Conservation (phyloP, 768 basidiomycete species). For the Boletus tomentosulus region DNA sequence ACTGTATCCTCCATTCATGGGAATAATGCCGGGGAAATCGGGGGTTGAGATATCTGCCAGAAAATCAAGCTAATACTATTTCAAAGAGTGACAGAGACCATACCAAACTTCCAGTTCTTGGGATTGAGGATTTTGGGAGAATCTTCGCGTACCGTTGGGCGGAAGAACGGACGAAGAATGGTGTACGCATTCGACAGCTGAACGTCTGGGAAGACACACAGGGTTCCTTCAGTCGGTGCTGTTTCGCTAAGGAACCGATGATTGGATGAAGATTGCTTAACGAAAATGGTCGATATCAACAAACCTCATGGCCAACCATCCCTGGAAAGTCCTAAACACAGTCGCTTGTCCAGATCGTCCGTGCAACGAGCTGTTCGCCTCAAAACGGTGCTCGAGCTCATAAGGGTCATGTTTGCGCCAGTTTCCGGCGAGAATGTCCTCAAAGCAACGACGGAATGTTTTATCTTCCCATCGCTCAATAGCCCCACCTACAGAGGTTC, state of each 20-base stretch:
- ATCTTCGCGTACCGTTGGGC: constrained; percentile 37
- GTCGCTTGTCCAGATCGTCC: constrained; percentile 50
- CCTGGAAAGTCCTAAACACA: constrained; percentile 65
- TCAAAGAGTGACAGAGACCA: too few relatives aligned
- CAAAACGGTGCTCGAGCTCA: constrained; percentile 53
- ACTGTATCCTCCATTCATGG: constrained; percentile 20
- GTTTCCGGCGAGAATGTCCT: constrained; percentile 54
- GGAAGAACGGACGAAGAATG: constrained; percentile 76
- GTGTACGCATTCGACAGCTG: constrained; percentile 67
- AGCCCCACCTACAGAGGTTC: constrained; percentile 50
- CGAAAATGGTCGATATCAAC: constrained; percentile 3
- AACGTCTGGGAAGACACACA: constrained; percentile 66
- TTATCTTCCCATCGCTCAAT: constrained; percentile 76
- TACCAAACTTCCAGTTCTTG: constrained; percentile 54
- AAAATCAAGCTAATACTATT: constrained; percentile 3
- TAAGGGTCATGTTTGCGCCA: constrained; percentile 69
- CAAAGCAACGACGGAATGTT: constrained; percentile 54
- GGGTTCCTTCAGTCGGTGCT: constrained; percentile 63
- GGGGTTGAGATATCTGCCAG: constrained; percentile 41
- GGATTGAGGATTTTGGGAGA: constrained; percentile 42
- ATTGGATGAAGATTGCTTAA: not conserved
- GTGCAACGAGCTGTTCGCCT: constrained; percentile 63
- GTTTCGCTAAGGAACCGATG: constrained; percentile 43
- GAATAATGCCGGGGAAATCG: constrained; percentile 50
- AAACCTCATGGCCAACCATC: constrained; percentile 71